Base-by-base conservation (phyloP, 345 rosid species). In the Eucalyptus victrix region DNA sequence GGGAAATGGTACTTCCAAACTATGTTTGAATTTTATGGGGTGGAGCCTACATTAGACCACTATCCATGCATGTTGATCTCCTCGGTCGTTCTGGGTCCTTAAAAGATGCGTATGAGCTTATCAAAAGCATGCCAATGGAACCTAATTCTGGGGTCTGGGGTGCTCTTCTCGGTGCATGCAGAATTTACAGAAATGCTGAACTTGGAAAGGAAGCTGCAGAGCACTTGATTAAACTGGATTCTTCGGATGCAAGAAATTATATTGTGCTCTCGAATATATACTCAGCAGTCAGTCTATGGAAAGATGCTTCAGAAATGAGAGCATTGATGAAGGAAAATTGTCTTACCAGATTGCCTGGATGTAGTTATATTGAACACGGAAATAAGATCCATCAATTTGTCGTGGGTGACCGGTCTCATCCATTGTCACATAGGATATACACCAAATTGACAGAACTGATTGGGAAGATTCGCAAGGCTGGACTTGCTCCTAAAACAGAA, bases 61-160 rank as follows among this genome's bases (percentile, higher is more conserved):
- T 94, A 94, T 91, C 94, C 99, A 37, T 96, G 96, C 92, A 94
- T 94, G 96, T 96, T 90, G 98, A 96, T 90, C 95, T 96, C 81
- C 90, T 96, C 88, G 96, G 97, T 89, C 95, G 97, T 80, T 94
- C 95, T 24, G 97, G 98, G 54, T 90, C 81, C 88, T 91, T 96
- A 47, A 88, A 81, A 53, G 96, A 94, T 58, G 98, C 97, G 34
- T 90, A 93, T 88, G 85, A 91, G 69, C 53, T 96, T 89, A 94
- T 95, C 87, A 93, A 89, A 89, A 60, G 86, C 87, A 96, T 95
- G 97, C 95, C 97, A 40, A 91, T 94, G 90, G 94, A 96, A 86
- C 95, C 98, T 18, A 96, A 92, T 91, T 91, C 95, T 67, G 95
- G 94, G 89, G 96, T 96, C 50, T 96, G 97, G 97, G 98, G 97